phyloP scores from a whole-genome alignment of 2,329 filamentous ascomycete species.

The Xylaria sp. region DNA sequence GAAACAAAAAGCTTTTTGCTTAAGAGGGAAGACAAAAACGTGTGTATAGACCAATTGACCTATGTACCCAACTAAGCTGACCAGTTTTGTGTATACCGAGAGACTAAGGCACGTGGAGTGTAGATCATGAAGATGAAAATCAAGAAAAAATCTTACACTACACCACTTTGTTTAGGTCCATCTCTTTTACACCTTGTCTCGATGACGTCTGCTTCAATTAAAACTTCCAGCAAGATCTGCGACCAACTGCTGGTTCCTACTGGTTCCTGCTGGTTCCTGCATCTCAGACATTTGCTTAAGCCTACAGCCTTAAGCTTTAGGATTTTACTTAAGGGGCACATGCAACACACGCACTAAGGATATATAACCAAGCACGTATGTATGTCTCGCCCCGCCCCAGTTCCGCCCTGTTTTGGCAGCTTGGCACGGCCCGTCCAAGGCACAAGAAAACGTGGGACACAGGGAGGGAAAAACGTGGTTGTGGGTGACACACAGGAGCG shows the following conservation, averaged over 20 bases:
- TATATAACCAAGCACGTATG: background rate
- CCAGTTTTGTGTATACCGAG: background rate
- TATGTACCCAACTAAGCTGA: background rate
- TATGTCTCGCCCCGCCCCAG: background rate
- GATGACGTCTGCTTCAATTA: too few relatives aligned
- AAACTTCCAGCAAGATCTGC: too few relatives aligned
- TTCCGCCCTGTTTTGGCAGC: constrained; percentile 1
- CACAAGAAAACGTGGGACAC: background rate
- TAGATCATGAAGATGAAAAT: background rate
- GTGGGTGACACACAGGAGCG: too few relatives aligned
- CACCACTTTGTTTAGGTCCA: background rate
- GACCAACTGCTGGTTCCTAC: background rate
- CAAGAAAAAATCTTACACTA: background rate
- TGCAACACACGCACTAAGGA: background rate
- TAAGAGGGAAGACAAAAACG: constrained; percentile 8
- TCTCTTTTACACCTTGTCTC: background rate
- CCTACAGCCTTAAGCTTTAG: too few relatives aligned
- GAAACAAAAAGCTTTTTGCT: background rate
- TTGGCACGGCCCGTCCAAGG: background rate
- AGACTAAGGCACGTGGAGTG: background rate
- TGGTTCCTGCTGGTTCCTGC: constrained; percentile 5
- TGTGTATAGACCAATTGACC: constrained; percentile 13
- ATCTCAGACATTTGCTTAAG: background rate
- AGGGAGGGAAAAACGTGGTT: background rate
- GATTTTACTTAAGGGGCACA: background rate